Base-by-base conservation (phyloP, 78 protist genomes). In the Chrysochromulina parva region DNA sequence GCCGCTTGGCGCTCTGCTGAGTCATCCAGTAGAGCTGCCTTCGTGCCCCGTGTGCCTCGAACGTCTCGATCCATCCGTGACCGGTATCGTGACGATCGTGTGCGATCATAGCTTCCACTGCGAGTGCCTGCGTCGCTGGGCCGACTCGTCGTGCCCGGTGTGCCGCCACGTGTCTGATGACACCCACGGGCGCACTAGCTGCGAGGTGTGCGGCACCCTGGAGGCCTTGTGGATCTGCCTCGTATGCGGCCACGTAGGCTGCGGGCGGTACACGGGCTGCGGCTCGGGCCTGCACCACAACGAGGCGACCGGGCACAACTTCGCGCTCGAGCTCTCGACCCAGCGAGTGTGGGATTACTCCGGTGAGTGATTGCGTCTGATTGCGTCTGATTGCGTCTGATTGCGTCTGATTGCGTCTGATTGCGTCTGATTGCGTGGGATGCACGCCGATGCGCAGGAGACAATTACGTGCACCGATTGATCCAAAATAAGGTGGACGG, bases 261-360 rank as follows among this genome's bases (percentile, higher is more conserved):
- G 92, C 89, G 92, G 92, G 52, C 14, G 84, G 82, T 88, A 58
- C 78, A 38, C 38, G 38, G 67, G 26, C 16, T 71, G 26, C 14
- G 20, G 52, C 17, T 52, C 88, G 38, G 88, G 88, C 14, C 53
- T 17, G 16, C 57, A 6, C 16, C 92, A 90, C 73, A 78, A 48
- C 55, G 90, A 22, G 52, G 26, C 16, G 19, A 78, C 88, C 10
- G 22, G 47, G 55, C 92, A 90, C 57, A 9, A 9, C 5, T 78
- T 69, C 47, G 89, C 92, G 55, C 14, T 90, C 24, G 89, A 90
- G 20, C 78, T 90, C 38, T 1, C 6, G 3, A 11, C 92, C 3
- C 78, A 90, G 89, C 80, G 87, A 2, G 92, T 84, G 14, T 90
- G 92, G 92, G 89, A 90, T 57, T 90, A 88, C 91, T 38, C 38